Evolutionary conservation across 2,329 filamentous ascomycete species (phyloP), one percentile per base, ranked within the genome.

Genomic region (Claviceps cyperi): DNA sequence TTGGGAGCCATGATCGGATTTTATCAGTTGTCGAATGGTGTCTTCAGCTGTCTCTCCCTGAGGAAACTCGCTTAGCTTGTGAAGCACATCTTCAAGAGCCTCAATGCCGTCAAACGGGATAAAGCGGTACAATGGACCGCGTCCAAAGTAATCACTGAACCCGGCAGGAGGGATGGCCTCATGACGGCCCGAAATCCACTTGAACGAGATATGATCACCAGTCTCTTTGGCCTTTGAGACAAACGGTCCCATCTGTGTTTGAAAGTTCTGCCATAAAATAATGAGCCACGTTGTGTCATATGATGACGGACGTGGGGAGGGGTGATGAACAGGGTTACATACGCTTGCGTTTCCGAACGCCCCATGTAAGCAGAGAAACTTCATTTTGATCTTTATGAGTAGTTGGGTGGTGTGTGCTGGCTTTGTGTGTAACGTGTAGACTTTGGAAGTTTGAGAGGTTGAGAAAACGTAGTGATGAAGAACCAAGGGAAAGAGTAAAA

Each of bases 61-160:
- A 0, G 75, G 74, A 43, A 78, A 76, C 47, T 78, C 72, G 24
- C 75, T 70, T 54, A 80, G 73, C 46, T 71, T 71, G 35, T 70
- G 65, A 44, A 77, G 57, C 2, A 77, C 66, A 53, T 74, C 69
- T 45, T 72, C 71, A 9, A 71, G 60, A 14, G 66, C 57, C 5
- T 62, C 62, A 38, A 67, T 62, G 51, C 69, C 69, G 28, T 72
- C 67, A 47, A 67, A 67, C 35, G 72, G 67, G 51, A 78, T 75
- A 61, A 78, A 78, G 32, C 76, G 71, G 60, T 69, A 78, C 55
- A 77, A 72, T 7, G 76, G 76, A 0, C 72, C 71, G 5, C 68
- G 66, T 14, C 76, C 76, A 58, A 79, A 80, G 60, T 75, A 80
- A 45, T 75, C 69, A 50, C 76, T 74, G 51, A 77, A 80, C 0